Evolutionary conservation across 805 yeast species (phyloP).

Genomic region (Lachancea kluyveri): DNA sequence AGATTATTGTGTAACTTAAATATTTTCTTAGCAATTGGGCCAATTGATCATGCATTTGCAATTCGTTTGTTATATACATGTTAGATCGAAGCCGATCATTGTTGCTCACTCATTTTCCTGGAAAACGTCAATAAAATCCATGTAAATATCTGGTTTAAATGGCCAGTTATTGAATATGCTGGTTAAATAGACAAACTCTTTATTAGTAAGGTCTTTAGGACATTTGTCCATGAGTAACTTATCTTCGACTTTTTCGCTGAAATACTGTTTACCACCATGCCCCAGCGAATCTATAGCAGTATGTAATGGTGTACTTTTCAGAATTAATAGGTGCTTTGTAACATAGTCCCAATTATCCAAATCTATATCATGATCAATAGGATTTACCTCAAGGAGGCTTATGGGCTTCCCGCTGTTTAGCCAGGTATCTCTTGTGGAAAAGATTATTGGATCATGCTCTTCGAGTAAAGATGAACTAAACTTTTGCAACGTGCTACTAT

Average conservation of each 20-base stretch:
- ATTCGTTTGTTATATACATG: too few species aligned
- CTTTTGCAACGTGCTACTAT: slow-evolving; percentile 11
- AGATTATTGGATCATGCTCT: slow-evolving; percentile 27
- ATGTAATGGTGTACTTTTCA: slow-evolving; percentile 37
- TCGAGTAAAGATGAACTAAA: slow-evolving; percentile 19
- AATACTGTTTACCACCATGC: slow-evolving; percentile 70
- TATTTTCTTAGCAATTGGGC: too few species aligned
- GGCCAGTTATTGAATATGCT: slow-evolving; percentile 69
- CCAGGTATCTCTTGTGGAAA: slow-evolving; percentile 25
- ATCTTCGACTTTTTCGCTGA: slow-evolving; percentile 28
- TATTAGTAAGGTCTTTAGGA: slow-evolving; percentile 43
- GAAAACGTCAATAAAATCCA: slow-evolving; percentile 36
- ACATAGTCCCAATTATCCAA: slow-evolving; percentile 63
- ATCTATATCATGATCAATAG: slow-evolving; percentile 38
- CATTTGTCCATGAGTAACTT: slow-evolving; percentile 36
- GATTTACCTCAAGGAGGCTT: slow-evolving; percentile 53
- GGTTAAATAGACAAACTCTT: slow-evolving; percentile 50
- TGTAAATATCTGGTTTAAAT: slow-evolving; percentile 60
- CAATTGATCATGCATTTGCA: too few species aligned
- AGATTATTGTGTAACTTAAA: too few species aligned
- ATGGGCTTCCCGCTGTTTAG: slow-evolving; percentile 34
- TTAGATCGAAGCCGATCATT: too few species aligned
- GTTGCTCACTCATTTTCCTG: slow-evolving; percentile 13
- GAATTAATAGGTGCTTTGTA: slow-evolving; percentile 51
- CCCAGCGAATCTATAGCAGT: slow-evolving; percentile 55